Base-by-base conservation (phyloP, 495 filamentous ascomycete species). In the Penicillium egyptiacum region DNA sequence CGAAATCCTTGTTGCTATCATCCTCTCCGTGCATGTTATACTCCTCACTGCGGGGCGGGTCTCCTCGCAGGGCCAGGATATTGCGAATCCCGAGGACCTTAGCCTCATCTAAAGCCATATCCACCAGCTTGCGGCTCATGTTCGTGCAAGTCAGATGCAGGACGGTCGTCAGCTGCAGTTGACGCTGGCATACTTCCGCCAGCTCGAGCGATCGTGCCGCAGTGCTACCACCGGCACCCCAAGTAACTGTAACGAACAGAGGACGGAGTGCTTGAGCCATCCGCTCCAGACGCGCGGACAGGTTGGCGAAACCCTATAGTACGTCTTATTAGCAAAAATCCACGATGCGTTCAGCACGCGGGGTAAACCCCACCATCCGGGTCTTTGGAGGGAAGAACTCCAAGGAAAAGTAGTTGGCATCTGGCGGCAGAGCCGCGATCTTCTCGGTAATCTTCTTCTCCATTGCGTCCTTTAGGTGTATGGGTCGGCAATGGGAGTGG, bases 301-400 rank as follows among this genome's bases (percentile, higher is more conserved):
- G 83, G 68, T 98, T 98, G 40, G 90, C 87, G 62, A 91, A 93
- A 61, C 94, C 88, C 84, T 89, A 74, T 20, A 61, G 3, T 23
- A 55, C 9, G 30, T 26, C 28, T 39, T 26, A 25, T 19, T 40
- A 53, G 50, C 50, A 53, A 14, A 43, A 42, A 31, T 48, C 10
- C 16, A 48, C 35, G 47, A 49, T 56, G 50, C 60, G 57, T 57
- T 62, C 53, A 46, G 30, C 50, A 30, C 67, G 69, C 66, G 63
- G 67, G 61, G 56, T 58, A 53, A 69, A 71, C 74, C 70, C 70
- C 71, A 87, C 92, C 88, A 93, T 95, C 55, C 84, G 76, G 22
- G 94, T 98, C 75, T 96, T 98, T 50, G 95, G 95, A 53, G 94
- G 94, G 74, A 98, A 98, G 83, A 98, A 98, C 78, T 98, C 95